Percentiles rank a stretch among this genome's conserved stretches.
phyloP scores from a whole-genome alignment of 2,329 filamentous ascomycete genomes.

The Bipolaris oryzae region DNA sequence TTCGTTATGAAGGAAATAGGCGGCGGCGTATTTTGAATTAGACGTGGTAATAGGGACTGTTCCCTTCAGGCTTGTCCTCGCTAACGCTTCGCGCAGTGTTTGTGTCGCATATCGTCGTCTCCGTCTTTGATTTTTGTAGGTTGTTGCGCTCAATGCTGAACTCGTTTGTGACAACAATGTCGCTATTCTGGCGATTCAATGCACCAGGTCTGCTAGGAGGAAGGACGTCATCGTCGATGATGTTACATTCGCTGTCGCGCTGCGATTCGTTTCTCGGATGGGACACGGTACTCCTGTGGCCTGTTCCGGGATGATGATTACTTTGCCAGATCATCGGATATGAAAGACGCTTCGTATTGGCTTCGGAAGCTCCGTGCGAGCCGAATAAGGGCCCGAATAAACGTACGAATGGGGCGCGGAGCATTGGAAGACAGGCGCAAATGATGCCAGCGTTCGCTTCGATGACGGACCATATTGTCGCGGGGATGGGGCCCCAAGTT shows the following conservation, averaged over 20 bases:
- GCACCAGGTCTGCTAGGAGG: not conserved
- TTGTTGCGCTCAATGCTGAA: slow-evolving; percentile 24
- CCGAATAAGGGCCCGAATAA: slow-evolving; percentile 31
- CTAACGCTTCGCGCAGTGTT: slow-evolving; percentile 15
- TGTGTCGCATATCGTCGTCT: slow-evolving; percentile 10
- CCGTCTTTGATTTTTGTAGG: slow-evolving; percentile 11
- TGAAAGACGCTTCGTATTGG: slow-evolving; percentile 17
- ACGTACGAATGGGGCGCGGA: slow-evolving; percentile 29
- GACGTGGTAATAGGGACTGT: slow-evolving; percentile 22
- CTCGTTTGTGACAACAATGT: slow-evolving; percentile 30
- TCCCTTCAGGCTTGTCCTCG: slow-evolving; percentile 20
- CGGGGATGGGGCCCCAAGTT: slow-evolving; percentile 31
- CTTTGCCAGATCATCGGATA: slow-evolving; percentile 23
- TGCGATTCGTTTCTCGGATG: slow-evolving; percentile 16
- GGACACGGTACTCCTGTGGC: slow-evolving; percentile 13
- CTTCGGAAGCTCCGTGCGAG: slow-evolving; percentile 3
- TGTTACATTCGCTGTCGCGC: slow-evolving; percentile 26
- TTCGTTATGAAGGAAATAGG: not conserved
- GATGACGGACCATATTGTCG: slow-evolving; percentile 33
- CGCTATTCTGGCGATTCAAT: slow-evolving; percentile 18
- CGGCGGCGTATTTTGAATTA: slow-evolving; percentile 3
- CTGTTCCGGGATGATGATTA: slow-evolving; percentile 6
- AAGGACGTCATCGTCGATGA: slow-evolving; percentile 8
- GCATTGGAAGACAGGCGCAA: slow-evolving; percentile 31
- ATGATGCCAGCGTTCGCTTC: slow-evolving; percentile 36